A percentile compares a stretch with the other conserved stretches of the same genome.
phyloP scores from a whole-genome alignment of 371 early-diverging fungal genomes.

The Umbelopsis sp. region DNA sequence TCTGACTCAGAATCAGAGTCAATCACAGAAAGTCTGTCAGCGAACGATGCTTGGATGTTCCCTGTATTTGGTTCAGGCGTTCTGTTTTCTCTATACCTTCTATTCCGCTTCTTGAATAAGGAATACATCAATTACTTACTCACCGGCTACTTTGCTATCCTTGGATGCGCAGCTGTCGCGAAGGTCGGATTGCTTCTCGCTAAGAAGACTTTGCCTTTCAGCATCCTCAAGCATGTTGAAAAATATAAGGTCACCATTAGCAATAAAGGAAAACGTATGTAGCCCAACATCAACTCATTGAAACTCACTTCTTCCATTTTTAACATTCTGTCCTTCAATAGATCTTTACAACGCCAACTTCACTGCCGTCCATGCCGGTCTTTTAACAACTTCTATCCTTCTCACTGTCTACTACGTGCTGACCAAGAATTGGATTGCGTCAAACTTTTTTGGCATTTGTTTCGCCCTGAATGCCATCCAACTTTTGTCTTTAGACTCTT shows the following conservation, averaged over 20 bases:
- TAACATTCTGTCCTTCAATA: slow-evolving; percentile 23
- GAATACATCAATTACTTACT: slow-evolving; percentile 85
- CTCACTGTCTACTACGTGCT: slow-evolving; percentile 79
- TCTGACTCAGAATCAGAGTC: slow-evolving; percentile 64
- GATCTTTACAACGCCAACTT: slow-evolving; percentile 72
- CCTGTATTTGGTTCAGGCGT: slow-evolving; percentile 89
- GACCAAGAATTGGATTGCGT: slow-evolving; percentile 92
- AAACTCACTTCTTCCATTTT: background rate
- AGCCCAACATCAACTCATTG: background rate
- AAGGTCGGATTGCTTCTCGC: slow-evolving; percentile 63
- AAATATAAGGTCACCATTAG: slow-evolving; percentile 73
- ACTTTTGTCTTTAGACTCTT: slow-evolving; percentile 89
- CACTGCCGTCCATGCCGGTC: slow-evolving; percentile 70
- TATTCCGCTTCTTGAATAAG: slow-evolving; percentile 84
- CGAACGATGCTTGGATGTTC: slow-evolving; percentile 93
- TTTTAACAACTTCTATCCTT: slow-evolving; percentile 59
- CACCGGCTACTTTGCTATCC: slow-evolving; percentile 84
- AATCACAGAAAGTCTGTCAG: slow-evolving; percentile 75
- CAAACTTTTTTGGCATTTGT: slow-evolving; percentile 88
- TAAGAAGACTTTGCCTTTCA: slow-evolving; percentile 51
- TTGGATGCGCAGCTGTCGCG: slow-evolving; percentile 81
- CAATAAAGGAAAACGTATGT: slow-evolving; percentile 73
- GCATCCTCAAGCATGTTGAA: slow-evolving; percentile 56
- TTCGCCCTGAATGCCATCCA: slow-evolving; percentile 88
- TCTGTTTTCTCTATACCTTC: slow-evolving; percentile 83